Evolutionary conservation across 345 rosid species (phyloP).

Genomic region (Punica granatum): DNA sequence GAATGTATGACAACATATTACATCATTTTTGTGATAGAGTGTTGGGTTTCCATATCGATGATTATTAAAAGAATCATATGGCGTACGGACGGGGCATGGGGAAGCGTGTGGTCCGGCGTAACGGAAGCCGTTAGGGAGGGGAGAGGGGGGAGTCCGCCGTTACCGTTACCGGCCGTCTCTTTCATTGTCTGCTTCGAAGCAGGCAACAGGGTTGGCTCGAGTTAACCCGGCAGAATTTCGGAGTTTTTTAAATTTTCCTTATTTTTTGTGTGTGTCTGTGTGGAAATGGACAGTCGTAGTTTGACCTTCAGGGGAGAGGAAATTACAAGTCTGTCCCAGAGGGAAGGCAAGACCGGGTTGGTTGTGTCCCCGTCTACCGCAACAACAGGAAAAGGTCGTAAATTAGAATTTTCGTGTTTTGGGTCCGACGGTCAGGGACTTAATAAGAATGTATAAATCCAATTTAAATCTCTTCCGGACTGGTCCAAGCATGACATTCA

Average conservation of each 20-base stretch:
- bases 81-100: slow-evolving; percentile 6
- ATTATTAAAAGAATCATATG: background rate
- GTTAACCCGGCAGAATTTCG: slow-evolving; percentile 41
- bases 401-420: too few relatives aligned
- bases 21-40: too few relatives aligned
- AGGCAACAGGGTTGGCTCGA: slow-evolving; percentile 56
- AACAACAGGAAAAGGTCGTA: background rate
- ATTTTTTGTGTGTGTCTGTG: background rate
- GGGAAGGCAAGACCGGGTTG: slow-evolving; percentile 13
- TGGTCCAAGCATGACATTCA: too few relatives aligned
- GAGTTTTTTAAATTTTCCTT: background rate
- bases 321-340: slow-evolving; percentile 19
- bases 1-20: too few relatives aligned
- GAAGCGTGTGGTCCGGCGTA: slow-evolving; percentile 26
- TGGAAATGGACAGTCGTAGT: background rate
- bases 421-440: too few relatives aligned
- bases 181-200: slow-evolving; percentile 53
- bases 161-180: slow-evolving; percentile 42
- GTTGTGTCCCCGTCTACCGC: slow-evolving; percentile 3
- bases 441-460: too few relatives aligned
- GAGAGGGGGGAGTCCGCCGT: background rate
- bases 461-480: too few relatives aligned
- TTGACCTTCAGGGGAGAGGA: slow-evolving; percentile 4
- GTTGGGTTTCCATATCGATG: background rate
- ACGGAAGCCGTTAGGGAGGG: slow-evolving; percentile 15